Conservation (phyloP, 2,329 filamentous ascomycete genomes). For the Penicillium sp. region DNA sequence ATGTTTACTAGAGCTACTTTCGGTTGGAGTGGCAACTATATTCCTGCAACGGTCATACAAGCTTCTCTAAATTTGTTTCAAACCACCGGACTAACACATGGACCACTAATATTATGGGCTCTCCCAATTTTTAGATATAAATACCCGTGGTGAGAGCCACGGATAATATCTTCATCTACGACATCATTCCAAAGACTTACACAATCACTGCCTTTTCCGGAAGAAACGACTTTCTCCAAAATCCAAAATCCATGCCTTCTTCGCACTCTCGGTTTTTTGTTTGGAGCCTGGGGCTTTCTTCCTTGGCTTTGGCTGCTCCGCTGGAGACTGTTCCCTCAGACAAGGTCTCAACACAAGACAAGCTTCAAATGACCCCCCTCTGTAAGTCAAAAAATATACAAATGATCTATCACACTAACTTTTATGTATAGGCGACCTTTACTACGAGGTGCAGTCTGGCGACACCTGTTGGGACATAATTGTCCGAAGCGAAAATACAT, state of each 20-base stretch:
- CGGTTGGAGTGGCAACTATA: neutral
- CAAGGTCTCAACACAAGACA: neutral
- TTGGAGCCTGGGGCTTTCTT: neutral
- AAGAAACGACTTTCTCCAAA: neutral
- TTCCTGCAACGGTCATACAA: slow-evolving; percentile 6
- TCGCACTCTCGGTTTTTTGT: neutral
- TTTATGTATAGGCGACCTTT: slow-evolving; percentile 15
- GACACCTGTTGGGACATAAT: slow-evolving; percentile 32
- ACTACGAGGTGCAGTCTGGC: slow-evolving; percentile 19
- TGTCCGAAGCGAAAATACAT: slow-evolving; percentile 13
- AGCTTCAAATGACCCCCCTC: neutral
- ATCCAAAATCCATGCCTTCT: neutral
- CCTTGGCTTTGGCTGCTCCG: neutral
- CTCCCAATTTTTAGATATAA: neutral
- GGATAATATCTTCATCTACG: neutral
- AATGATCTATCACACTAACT: neutral
- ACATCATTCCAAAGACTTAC: neutral
- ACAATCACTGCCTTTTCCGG: neutral
- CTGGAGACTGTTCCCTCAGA: neutral
- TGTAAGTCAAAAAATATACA: slow-evolving; percentile 5
- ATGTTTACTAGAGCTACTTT: neutral
- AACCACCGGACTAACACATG: neutral
- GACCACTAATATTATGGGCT: neutral
- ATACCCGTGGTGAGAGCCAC: neutral
- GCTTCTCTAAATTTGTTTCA: neutral